Percentiles rank a stretch among this genome's conserved stretches.
Evolutionary conservation across 495 filamentous ascomycete genomes (phyloP).

Genomic region (Penicillium maclennaniae): DNA sequence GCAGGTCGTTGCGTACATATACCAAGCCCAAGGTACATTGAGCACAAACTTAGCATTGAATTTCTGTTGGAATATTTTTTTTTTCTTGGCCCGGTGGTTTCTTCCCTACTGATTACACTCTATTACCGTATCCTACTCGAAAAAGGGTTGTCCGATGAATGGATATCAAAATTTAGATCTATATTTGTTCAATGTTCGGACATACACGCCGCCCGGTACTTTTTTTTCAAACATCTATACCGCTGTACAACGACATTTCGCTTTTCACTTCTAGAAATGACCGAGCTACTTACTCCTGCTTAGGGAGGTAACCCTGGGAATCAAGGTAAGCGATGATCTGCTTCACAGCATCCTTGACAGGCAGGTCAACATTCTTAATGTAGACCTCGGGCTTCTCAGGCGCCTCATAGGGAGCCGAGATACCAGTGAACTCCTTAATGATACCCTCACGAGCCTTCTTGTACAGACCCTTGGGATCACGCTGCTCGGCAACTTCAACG

Average conservation of each 20-base stretch:
- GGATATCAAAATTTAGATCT: constrained; percentile 13
- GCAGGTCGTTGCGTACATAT: constrained; percentile 27
- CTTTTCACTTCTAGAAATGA: background rate
- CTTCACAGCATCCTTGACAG: constrained; percentile 78
- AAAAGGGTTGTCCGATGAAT: background rate
- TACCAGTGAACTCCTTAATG: constrained; percentile 96
- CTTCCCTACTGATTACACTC: background rate
- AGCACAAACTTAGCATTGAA: constrained; percentile 25
- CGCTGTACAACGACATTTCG: constrained; percentile 7
- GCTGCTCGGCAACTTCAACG: constrained; percentile 83
- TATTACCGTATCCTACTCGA: background rate
- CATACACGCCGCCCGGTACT: constrained; percentile 17
- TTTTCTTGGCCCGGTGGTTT: background rate
- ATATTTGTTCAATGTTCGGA: constrained; percentile 5
- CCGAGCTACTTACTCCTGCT: constrained; percentile 31
- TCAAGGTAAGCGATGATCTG: constrained; percentile 80
- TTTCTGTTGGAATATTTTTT: background rate
- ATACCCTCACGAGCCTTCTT: constrained; percentile 91
- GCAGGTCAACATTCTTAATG: constrained; percentile 70
- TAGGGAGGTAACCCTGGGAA: constrained; percentile 56
- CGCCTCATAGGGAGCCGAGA: constrained; percentile 87
- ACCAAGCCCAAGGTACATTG: constrained; percentile 21
- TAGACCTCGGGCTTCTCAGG: constrained; percentile 82
- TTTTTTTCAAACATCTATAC: constrained; percentile 11
- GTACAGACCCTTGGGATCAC: constrained; percentile 96